Evolutionary conservation across 179 eudicot species (phyloP), one percentile per base, ranked within the genome.

Genomic region (Pouteria campechiana): DNA sequence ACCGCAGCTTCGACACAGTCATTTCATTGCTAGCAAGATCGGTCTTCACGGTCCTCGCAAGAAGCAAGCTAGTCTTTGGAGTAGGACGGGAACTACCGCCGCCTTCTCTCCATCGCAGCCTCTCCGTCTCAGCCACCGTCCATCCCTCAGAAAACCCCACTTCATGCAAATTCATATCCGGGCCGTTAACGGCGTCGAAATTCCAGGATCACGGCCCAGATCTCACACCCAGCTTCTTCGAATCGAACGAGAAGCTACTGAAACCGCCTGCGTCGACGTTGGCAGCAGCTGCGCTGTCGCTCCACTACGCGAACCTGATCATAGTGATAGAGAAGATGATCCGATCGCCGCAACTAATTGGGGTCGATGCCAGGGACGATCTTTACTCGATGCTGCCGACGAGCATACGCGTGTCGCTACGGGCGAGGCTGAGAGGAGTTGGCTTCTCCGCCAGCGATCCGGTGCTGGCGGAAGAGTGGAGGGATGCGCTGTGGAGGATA

Each of bases 321-420:
- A 74, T 89, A 5, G 77, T 89, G 23, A 44, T 79, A 42, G 97
- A 89, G 41, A 89, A 80, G 63, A 89, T 89, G 97, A 75, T 81
- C 35, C 71, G 69, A 46, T 57, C 89, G 3, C 97, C 97, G 3
- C 97, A 89, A 14, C 23, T 84, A 11, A 83, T 89, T 22, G 97
- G 97, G 0, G 56, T 67, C 0, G 97, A 84, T 33, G 95, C 95
- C 1, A 69, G 95, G 41, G 95, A 89, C 21, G 97, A 89, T 58
- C 65, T 89, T 2, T 89, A 89, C 44, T 41, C 75, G 20, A 81
- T 89, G 97, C 68, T 89, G 0, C 97, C 97, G 0, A 55, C 38
- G 9, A 84, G 85, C 47, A 63, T 89, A 51, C 57, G 93, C 39
- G 62, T 72, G 9, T 50, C 72, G 15, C 60, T 89, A 1, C 60